phyloP scores from a whole-genome alignment of 805 yeast species.

The Tetrapisispora phaffii region DNA sequence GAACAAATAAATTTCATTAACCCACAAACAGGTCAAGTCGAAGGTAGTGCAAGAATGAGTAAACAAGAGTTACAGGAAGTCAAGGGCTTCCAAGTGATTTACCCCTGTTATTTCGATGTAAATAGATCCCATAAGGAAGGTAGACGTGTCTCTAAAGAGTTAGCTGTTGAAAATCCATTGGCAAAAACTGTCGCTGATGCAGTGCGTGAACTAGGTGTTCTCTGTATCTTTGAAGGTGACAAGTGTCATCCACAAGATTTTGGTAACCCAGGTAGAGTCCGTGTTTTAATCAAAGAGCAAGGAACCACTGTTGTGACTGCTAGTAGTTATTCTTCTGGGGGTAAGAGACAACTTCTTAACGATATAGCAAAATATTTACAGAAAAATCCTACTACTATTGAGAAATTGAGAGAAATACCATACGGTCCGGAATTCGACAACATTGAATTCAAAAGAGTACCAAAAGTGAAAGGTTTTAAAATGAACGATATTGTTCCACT shows the following conservation, averaged over 20 bases:
- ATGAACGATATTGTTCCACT: slow-evolving; percentile 87
- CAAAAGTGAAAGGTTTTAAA: slow-evolving; percentile 74
- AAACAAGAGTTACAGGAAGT: slow-evolving; percentile 56
- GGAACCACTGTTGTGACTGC: slow-evolving; percentile 32
- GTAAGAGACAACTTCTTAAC: slow-evolving; percentile 58
- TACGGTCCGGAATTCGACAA: slow-evolving; percentile 54
- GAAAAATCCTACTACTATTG: slow-evolving; percentile 58
- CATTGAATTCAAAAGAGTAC: slow-evolving; percentile 50
- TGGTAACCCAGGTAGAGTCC: slow-evolving; percentile 95
- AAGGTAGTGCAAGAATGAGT: slow-evolving; percentile 28
- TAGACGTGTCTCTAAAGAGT: slow-evolving; percentile 59
- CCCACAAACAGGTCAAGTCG: slow-evolving; percentile 25
- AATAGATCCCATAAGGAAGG: slow-evolving; percentile 71
- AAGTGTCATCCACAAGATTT: slow-evolving; percentile 93
- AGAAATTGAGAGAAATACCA: slow-evolving; percentile 52
- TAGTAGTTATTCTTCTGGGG: slow-evolving; percentile 17
- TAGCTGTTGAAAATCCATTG: slow-evolving; percentile 78
- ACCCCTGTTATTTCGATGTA: slow-evolving; percentile 88
- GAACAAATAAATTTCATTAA: slow-evolving; percentile 18
- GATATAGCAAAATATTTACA: slow-evolving; percentile 52
- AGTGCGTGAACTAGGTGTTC: slow-evolving; percentile 29
- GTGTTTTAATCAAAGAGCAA: slow-evolving; percentile 53
- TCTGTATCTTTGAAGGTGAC: slow-evolving; percentile 56
- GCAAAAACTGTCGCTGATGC: slow-evolving; percentile 80
- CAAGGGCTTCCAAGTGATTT: slow-evolving; percentile 60